Conservation (phyloP, 2,329 filamentous ascomycete species). For the Escovopsis sp. region DNA sequence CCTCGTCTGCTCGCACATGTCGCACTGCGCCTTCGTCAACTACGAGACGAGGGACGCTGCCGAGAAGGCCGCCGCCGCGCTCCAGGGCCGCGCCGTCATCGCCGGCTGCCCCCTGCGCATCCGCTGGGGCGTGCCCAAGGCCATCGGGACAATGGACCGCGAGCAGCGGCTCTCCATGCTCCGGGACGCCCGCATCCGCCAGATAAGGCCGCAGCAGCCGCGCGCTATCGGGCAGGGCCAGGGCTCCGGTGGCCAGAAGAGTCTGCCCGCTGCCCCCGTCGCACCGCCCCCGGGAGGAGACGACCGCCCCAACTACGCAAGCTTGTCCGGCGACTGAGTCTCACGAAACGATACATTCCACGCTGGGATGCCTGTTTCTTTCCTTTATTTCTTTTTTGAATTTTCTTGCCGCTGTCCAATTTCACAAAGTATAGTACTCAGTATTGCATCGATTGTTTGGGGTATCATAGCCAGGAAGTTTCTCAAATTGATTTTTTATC, state of each 20-base stretch:
- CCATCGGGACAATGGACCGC: slow-evolving; percentile 79
- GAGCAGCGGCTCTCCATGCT: slow-evolving; percentile 73
- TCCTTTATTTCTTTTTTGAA: neutral
- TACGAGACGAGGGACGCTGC: slow-evolving; percentile 74
- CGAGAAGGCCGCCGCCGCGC: slow-evolving; percentile 70
- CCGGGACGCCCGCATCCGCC: slow-evolving; percentile 46
- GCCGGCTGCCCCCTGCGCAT: slow-evolving; percentile 81
- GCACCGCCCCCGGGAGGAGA: slow-evolving; percentile 67
- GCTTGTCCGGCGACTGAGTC: slow-evolving; percentile 58
- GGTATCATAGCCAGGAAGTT: slow-evolving; percentile 9
- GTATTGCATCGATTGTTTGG: slow-evolving; percentile 5
- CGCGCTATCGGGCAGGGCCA: slow-evolving; percentile 24
- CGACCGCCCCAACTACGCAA: slow-evolving; percentile 66
- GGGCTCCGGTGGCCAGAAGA: slow-evolving; percentile 14
- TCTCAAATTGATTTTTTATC: neutral
- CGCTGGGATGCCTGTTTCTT: neutral
- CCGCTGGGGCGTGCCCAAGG: slow-evolving; percentile 85
- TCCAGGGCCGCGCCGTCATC: slow-evolving; percentile 78
- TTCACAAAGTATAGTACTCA: neutral
- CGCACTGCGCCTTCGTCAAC: slow-evolving; percentile 94
- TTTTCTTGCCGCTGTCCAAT: neutral
- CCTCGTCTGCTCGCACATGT: slow-evolving; percentile 89
- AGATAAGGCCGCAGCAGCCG: slow-evolving; percentile 12
- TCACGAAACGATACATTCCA: neutral
- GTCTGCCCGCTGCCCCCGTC: slow-evolving; percentile 25